Base-by-base conservation (phyloP, 768 basidiomycete genomes). In the Trametes coccinea region DNA sequence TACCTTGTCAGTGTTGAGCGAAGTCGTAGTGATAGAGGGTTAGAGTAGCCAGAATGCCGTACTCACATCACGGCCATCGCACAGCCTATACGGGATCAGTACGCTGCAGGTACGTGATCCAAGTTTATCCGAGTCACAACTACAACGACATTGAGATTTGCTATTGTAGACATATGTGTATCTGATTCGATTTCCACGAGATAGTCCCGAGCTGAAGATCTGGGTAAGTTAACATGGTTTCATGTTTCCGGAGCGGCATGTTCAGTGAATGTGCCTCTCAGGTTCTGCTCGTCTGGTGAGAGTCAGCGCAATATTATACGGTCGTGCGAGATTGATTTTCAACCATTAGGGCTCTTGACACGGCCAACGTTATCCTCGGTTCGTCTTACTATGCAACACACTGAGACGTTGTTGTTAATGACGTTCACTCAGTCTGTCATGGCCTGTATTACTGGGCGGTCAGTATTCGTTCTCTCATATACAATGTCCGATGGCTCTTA, bases 141-240 rank as follows among this genome's bases (percentile, higher is more conserved):
- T 29, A 4, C 7, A 14, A 51, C 51, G 29, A 45, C 31, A 46
- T 47, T 58, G 37, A 59, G 17, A 16, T 52, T 27, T 48, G 11
- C 30, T 29, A 17, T 40, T 52, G 53, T 53, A 64, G 62, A 60
- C 62, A 29, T 64, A 64, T 60, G 62, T 64, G 46, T 64, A 64
- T 53, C 22, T 64, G 62, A 59, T 64, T 43, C 54, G 58, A 39
- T 64, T 64, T 51, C 62, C 62, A 44, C 62, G 62, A 64, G 62
- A 64, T 60, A 54, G 62, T 33, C 62, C 62, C 62, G 62, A 64
- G 41, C 58, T 64, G 17, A 64, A 64, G n/a, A 33, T 59, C 22
- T 64, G 62, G 62, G 62, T 64, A 30, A 37, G 34, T 37, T 37
- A 37, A 37, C 34, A 37, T 37, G 34, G 11, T 11, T 30, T 11